Evolutionary conservation across 2,329 filamentous ascomycete species (phyloP), one percentile per base, ranked within the genome.

Genomic region (Aspergillus hiratsukae): DNA sequence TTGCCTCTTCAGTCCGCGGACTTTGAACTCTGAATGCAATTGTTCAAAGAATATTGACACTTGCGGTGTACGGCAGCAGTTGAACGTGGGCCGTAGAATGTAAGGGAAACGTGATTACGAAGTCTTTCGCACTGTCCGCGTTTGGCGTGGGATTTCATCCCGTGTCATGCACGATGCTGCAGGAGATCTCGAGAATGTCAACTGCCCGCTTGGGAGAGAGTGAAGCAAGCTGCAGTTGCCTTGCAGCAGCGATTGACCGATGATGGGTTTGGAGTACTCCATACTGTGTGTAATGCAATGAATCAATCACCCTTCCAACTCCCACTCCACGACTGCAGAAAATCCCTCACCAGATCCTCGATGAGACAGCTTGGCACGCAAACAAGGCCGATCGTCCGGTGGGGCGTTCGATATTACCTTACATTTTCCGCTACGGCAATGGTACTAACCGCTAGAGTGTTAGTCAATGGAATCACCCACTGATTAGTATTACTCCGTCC

Each of bases 271-370:
- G 5, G 5, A 37, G 14, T 37, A 35, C 31, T 37, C 31, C 31
- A 17, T 37, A 37, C 31, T 17, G 17, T 37, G 31, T 37, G 31
- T 37, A 17, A 37, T 37, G 31, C 14, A 37, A 2, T 23, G 23
- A 23, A 7, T 37, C 14, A 17, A 37, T 17, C 31, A 7, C 14
- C 31, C 31, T 17, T 14, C 31, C 31, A 37, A 7, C 31, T 37
- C 31, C 31, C 5, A 53, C 43, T 27, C 43, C 49, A 28, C 45
- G 37, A 50, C 29, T 53, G 48, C 49, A 58, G 61, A 69, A 70
- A 70, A 70, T 70, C 67, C 68, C 68, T 70, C 68, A 70, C 66
- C 58, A 61, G 54, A 70, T 69, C 63, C 59, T 56, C 58, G 61
- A 64, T 66, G 65, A 64, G 61, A 65, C 62, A 68, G 63, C 63